These are phyloP conservation scores for Tirmania nivea DNA, from an alignment of 495 filamentous ascomycete genomes.

Conservation along the genomic window DNA sequence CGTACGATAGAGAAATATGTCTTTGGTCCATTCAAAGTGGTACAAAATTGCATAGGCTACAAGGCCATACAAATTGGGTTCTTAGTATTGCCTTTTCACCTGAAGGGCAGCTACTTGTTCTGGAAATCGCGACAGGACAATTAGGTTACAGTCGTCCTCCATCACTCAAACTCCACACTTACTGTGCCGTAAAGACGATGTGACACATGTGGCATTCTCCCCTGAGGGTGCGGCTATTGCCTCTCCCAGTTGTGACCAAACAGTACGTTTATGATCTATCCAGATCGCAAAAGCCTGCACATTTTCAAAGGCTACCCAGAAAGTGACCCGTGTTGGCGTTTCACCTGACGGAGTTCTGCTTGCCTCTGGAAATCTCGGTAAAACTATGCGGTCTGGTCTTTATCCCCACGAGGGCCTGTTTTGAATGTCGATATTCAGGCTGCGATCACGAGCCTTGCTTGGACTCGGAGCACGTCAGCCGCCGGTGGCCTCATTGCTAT, in stretches of 20 bases:
- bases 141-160: conserved; percentile 22
- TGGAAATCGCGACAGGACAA: conserved; percentile 18
- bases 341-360: conserved; percentile 21
- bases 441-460: too few species aligned
- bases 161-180: conserved; percentile 4
- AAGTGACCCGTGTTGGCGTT: conserved; percentile 20
- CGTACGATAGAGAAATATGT: conserved; percentile 19
- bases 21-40: conserved; percentile 15
- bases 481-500: too few species aligned
- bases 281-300: neutral
- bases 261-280: conserved; percentile 5
- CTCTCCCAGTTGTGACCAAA: conserved; percentile 3
- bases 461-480: too few species aligned
- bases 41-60: neutral
- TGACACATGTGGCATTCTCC: conserved; percentile 10
- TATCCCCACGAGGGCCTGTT: too few species aligned
- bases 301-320: neutral
- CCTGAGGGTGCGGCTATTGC: conserved; percentile 15
- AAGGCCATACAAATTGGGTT: conserved; percentile 11
- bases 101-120: conserved; percentile 20
- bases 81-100: conserved; percentile 22
- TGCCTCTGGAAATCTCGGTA: conserved; percentile 18
- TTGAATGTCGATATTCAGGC: too few species aligned
- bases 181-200: neutral
- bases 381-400: conserved; percentile 22